phyloP scores from a whole-genome alignment of 2,329 filamentous ascomycete genomes.

The Coniochaeta pulveracea region DNA sequence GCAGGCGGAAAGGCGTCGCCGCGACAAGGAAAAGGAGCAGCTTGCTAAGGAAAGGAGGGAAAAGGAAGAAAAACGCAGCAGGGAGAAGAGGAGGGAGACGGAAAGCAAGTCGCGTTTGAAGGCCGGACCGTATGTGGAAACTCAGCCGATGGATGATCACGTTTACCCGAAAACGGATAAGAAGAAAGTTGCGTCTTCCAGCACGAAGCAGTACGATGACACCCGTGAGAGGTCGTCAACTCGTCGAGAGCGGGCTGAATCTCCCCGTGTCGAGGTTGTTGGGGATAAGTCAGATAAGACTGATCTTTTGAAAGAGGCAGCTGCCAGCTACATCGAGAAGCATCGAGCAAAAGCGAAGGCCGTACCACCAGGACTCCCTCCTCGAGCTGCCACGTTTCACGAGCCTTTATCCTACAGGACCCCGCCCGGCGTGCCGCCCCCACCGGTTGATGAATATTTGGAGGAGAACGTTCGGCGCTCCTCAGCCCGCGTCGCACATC shows the following conservation, averaged over 20 bases:
- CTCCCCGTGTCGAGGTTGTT: neutral
- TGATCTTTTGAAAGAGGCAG: slow-evolving; percentile 1
- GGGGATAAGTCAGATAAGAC: slow-evolving; percentile 1
- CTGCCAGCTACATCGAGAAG: slow-evolving; percentile 1
- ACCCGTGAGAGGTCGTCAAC: slow-evolving; percentile 13
- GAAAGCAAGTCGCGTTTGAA: slow-evolving; percentile 20
- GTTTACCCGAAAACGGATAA: slow-evolving; percentile 11
- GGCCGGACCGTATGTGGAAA: slow-evolving; percentile 20
- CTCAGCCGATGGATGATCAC: slow-evolving; percentile 16
- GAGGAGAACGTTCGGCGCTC: slow-evolving; percentile 11
- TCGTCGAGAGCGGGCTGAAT: slow-evolving; percentile 7
- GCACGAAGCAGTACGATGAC: slow-evolving; percentile 18
- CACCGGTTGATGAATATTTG: slow-evolving; percentile 10
- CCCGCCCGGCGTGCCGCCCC: no score
- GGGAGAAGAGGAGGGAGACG: slow-evolving; percentile 20
- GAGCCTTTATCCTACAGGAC: slow-evolving; percentile 7
- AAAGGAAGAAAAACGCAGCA: slow-evolving; percentile 27
- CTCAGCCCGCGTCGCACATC: slow-evolving; percentile 9
- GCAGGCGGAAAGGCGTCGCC: slow-evolving; percentile 17
- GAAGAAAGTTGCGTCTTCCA: slow-evolving; percentile 14
- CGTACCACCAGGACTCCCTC: neutral
- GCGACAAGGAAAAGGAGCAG: slow-evolving; percentile 9
- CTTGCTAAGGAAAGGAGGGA: slow-evolving; percentile 12
- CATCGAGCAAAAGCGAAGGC: neutral
- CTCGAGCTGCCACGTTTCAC: slow-evolving; percentile 6